Base-by-base conservation (phyloP, 192 early-diverging fungal genomes). In the Rhizoclosmatium globosum region DNA sequence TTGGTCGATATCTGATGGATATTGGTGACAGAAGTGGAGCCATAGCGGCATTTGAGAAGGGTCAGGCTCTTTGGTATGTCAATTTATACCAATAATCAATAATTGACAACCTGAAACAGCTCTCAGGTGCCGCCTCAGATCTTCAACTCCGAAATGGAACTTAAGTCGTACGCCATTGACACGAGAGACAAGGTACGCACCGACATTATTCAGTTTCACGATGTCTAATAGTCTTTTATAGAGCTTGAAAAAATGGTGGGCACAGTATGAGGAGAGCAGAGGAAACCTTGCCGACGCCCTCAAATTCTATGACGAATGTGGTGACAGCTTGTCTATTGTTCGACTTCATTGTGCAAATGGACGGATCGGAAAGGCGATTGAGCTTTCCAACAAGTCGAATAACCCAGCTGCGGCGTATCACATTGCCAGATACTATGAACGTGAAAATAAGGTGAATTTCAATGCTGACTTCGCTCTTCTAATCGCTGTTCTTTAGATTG, bases 41-140 rank as follows among this genome's bases (percentile, higher is more conserved):
- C 0, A 77, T 87, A 57, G 86, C 87, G 3, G 89, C 89, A 3
- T 90, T 78, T 79, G 89, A 90, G 68, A 90, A 88, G 57, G 80
- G 81, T 6, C 50, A 53, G 17, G 71, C 78, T 6, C n/a, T 68
- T 15, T 72, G 71, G 71, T 72, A 57, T 9, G 31, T 7, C 39
- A 47, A 17, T 68, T 43, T n/a, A n/a, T n/a, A 0, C 9, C 45
- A 11, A 11, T 2, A 57, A 7, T 0, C 17, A 53, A 53, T 53
- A 53, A 0, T 53, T 53, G 6, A 13, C 17, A 53, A 53, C 50
- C 6, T 1, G 1, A n/a, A 19, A n/a, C 13, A 68, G 64, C 62
- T 57, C 66, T 68, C 64, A 77, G 43, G 56, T 46, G 6, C 76
- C 76, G 2, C 76, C 68, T 23, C 31, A 65, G 31, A 57, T 77